Conservation (phyloP, 176 grass and related monocot genomes). For the Cenchrus americanus region DNA sequence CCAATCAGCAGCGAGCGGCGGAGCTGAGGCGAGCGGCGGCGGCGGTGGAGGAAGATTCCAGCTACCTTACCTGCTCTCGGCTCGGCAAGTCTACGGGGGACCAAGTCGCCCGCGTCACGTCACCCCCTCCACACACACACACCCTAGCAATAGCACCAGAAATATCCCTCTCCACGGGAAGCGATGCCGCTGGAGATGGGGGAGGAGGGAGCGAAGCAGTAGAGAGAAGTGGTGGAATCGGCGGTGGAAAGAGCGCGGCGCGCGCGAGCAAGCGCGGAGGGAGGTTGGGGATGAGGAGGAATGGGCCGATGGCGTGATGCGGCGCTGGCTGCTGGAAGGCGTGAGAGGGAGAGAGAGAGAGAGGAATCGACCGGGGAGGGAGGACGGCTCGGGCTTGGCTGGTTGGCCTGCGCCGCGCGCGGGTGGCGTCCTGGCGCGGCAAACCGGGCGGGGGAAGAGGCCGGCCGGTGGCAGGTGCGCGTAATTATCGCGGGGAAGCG, state of each 20-base stretch:
- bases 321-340: constrained; percentile 13
- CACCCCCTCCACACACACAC: constrained; percentile 14
- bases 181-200: neutral
- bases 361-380: neutral
- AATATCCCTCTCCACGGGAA: neutral
- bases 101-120: constrained; percentile 21
- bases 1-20: neutral
- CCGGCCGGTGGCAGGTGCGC: constrained; percentile 29
- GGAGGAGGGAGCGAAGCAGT: neutral
- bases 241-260: constrained; percentile 19
- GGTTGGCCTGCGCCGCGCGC: neutral
- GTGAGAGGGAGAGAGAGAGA: neutral
- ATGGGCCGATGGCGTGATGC: constrained; percentile 3
- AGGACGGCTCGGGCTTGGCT: constrained; percentile 1
- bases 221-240: neutral
- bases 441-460: neutral
- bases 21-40: neutral
- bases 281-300: neutral
- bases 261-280: neutral
- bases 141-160: neutral
- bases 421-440: constrained; percentile 33
- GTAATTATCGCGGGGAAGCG: constrained; percentile 48
- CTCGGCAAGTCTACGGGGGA: constrained; percentile 9
- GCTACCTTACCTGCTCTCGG: constrained; percentile 45
- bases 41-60: neutral